Evolutionary conservation across 371 early-diverging fungal species (phyloP).

Genomic region (Syncephalastrum racemosum): DNA sequence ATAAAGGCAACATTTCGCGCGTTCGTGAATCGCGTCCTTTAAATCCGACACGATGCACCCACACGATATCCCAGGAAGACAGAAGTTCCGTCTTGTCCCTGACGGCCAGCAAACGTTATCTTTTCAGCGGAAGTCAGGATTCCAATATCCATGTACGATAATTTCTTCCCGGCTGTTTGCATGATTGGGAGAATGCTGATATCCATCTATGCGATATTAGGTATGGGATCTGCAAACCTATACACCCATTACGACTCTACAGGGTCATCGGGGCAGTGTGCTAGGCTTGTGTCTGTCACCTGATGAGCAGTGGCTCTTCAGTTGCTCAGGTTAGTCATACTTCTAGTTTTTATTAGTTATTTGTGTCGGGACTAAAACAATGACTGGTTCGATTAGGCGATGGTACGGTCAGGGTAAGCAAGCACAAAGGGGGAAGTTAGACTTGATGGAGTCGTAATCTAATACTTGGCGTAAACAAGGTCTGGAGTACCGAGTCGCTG

Average conservation of each 20-base stretch:
- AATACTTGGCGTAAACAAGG: slow-evolving; percentile 22
- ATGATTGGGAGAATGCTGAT: neutral
- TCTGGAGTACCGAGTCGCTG: slow-evolving; percentile 70
- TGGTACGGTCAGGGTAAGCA: slow-evolving; percentile 61
- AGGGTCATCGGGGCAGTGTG: slow-evolving; percentile 72
- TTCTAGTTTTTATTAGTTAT: neutral
- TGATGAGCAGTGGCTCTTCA: slow-evolving; percentile 61
- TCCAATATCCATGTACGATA: slow-evolving; percentile 55
- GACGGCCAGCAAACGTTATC: slow-evolving; percentile 53
- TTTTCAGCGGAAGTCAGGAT: slow-evolving; percentile 76
- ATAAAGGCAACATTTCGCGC: slow-evolving; percentile 31
- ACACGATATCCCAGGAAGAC: slow-evolving; percentile 65
- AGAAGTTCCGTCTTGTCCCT: slow-evolving; percentile 67
- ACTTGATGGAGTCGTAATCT: no score
- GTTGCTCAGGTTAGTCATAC: slow-evolving; percentile 62
- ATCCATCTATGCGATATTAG: slow-evolving; percentile 24
- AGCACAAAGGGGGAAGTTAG: neutral
- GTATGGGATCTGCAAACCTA: slow-evolving; percentile 75
- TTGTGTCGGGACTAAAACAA: neutral
- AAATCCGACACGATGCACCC: slow-evolving; percentile 46
- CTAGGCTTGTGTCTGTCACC: slow-evolving; percentile 60
- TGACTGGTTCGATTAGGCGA: slow-evolving; percentile 47
- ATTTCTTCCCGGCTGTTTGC: neutral
- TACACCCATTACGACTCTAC: slow-evolving; percentile 53
- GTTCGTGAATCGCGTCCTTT: slow-evolving; percentile 16